A percentile compares a stretch with the other conserved stretches of the same genome.
Conservation (phyloP, 805 yeast genomes). For the Starmerella floricola region DNA sequence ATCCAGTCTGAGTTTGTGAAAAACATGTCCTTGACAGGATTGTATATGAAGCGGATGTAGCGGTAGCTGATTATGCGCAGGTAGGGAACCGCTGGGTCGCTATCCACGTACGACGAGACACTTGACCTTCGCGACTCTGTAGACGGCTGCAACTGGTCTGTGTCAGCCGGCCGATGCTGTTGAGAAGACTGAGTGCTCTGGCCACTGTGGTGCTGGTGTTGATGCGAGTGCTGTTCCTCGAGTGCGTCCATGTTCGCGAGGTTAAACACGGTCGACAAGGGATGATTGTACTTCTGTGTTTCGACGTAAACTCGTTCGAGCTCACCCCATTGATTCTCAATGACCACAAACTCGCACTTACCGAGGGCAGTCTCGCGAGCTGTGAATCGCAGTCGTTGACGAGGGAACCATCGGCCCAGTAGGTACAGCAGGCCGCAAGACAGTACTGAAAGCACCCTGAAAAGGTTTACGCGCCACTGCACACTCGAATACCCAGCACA, state of each 20-base stretch:
- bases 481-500: constrained; percentile 76
- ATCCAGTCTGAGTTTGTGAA: constrained; percentile 79
- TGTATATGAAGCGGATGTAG: constrained; percentile 68
- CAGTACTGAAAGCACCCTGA: constrained; percentile 41
- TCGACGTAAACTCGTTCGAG: constrained; percentile 47
- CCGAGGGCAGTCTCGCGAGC: constrained; percentile 47
- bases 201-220: background rate
- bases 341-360: constrained; percentile 79
- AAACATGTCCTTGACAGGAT: constrained; percentile 79
- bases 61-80: constrained; percentile 67
- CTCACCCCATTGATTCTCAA: constrained; percentile 91
- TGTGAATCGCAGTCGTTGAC: constrained; percentile 42
- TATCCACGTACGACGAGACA: constrained; percentile 26
- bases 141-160: too few relatives aligned
- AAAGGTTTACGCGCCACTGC: constrained; percentile 35
- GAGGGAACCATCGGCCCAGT: constrained; percentile 75
- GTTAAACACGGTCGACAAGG: constrained; percentile 55
- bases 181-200: too few relatives aligned
- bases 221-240: background rate
- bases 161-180: background rate
- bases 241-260: constrained; percentile 13
- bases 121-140: constrained; percentile 3
- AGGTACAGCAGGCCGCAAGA: constrained; percentile 68
- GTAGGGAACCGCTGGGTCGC: constrained; percentile 57
- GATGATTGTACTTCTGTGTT: constrained; percentile 53